Evolutionary conservation across 2,329 filamentous ascomycete genomes (phyloP).

Genomic region (Cladosporium sp.): DNA sequence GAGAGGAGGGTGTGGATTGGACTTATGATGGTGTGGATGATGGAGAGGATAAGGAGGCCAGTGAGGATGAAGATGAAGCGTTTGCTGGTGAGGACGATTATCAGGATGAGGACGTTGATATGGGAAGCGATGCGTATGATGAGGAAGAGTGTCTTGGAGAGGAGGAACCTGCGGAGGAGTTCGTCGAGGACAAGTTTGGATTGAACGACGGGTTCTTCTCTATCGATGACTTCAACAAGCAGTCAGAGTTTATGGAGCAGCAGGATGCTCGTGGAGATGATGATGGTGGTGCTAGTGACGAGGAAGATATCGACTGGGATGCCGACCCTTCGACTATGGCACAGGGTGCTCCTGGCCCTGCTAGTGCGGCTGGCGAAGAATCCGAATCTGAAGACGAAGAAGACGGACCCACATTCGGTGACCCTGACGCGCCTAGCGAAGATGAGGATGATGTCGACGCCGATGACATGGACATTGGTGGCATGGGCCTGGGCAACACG

Average conservation of each 20-base stretch:
- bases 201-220: constrained; percentile 98
- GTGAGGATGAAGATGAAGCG: constrained; percentile 31
- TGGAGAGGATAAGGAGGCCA: constrained; percentile 32
- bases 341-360: constrained; percentile 33
- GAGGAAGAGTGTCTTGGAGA: constrained; percentile 45
- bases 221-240: constrained; percentile 94
- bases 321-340: constrained; percentile 60
- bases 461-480: constrained; percentile 50
- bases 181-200: constrained; percentile 70
- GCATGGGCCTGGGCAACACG: constrained; percentile 65
- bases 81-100: constrained; percentile 33
- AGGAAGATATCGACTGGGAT: constrained; percentile 86
- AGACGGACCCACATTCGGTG: constrained; percentile 76
- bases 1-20: constrained; percentile 33
- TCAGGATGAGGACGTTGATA: constrained; percentile 42
- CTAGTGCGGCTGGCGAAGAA: constrained; percentile 32
- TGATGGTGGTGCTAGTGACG: constrained; percentile 71
- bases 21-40: constrained; percentile 37
- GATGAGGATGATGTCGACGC: constrained; percentile 58
- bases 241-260: constrained; percentile 83
- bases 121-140: constrained; percentile 37
- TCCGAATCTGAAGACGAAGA: constrained; percentile 66
- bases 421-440: constrained; percentile 68
- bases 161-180: constrained; percentile 51
- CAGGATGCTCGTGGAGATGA: constrained; percentile 76